Conservation (phyloP, 164 flowering plant genomes). For the Nymphaea colorata region DNA sequence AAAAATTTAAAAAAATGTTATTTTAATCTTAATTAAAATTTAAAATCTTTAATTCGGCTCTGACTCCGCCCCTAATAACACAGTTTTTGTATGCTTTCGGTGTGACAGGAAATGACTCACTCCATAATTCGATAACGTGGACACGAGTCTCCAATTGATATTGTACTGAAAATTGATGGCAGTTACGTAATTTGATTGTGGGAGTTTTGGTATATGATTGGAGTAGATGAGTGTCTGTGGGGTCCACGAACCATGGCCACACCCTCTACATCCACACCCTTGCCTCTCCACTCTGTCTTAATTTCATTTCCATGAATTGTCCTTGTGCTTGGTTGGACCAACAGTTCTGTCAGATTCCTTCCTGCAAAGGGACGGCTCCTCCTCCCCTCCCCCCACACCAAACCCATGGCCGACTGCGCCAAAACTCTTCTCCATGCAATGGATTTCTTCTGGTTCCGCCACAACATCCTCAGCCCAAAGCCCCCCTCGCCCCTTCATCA, state of each 20-base stretch:
- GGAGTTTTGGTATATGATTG: not conserved
- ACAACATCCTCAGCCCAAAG: conserved; percentile 23
- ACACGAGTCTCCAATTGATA: no score
- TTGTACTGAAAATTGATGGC: not conserved
- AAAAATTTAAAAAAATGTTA: no score
- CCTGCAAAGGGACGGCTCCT: not conserved
- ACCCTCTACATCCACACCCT: not conserved
- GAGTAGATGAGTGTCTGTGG: not conserved
- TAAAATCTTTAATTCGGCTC: no score
- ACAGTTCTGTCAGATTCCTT: not conserved
- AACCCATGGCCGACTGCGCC: not conserved
- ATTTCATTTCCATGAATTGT: no score
- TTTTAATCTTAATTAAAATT: no score
- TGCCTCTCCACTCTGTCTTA: not conserved
- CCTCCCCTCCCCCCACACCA: not conserved
- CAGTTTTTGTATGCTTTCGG: no score
- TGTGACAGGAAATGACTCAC: no score
- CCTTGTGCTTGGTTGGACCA: not conserved
- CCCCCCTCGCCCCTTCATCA: conserved; percentile 4
- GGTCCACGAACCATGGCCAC: not conserved
- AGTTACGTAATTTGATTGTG: not conserved
- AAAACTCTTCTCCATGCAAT: conserved; percentile 25
- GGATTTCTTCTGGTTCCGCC: conserved; percentile 53
- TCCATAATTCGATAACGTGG: no score
- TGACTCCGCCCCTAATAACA: no score